A percentile compares a stretch with the other conserved stretches of the same genome.
These are phyloP conservation scores for Pulicaria dysenterica DNA, from an alignment of 129 eudicot species.

Conservation along the genomic window DNA sequence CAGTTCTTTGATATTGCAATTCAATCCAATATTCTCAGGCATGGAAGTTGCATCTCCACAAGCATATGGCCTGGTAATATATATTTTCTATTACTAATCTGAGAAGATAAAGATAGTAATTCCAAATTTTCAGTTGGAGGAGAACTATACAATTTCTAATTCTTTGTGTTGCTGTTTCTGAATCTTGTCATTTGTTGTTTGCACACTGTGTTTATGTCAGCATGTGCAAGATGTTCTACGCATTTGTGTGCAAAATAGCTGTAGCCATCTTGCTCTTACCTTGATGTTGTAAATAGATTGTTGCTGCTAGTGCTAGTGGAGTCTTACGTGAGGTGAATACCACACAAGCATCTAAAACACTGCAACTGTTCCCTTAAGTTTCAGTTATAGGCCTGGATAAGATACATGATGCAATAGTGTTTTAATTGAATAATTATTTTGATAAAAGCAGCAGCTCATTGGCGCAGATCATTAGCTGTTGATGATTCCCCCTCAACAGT, in stretches of 20 bases:
- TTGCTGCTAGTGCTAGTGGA: constrained; percentile 7
- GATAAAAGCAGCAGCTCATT: too few relatives aligned
- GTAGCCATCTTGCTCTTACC: neutral
- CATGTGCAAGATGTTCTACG: neutral
- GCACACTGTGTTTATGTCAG: neutral
- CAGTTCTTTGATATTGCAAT: constrained; percentile 45
- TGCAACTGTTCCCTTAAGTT: too few relatives aligned
- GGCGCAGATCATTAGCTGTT: too few relatives aligned
- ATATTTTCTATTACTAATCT: neutral
- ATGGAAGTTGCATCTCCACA: constrained; percentile 95
- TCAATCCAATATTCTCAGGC: constrained; percentile 55
- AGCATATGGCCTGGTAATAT: constrained; percentile 90
- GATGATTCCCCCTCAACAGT: too few relatives aligned
- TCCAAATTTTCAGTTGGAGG: neutral
- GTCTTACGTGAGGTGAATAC: neutral
- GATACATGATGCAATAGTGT: too few relatives aligned
- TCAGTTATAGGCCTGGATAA: too few relatives aligned
- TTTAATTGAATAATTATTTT: too few relatives aligned
- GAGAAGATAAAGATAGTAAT: neutral
- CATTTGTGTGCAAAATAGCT: neutral
- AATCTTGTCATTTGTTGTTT: neutral
- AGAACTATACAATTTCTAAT: neutral
- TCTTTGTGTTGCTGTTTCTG: neutral
- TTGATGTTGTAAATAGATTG: neutral
- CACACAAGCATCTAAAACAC: too few relatives aligned